phyloP scores from a whole-genome alignment of 176 grass and related monocot genomes.

The Juncus inflexus region DNA sequence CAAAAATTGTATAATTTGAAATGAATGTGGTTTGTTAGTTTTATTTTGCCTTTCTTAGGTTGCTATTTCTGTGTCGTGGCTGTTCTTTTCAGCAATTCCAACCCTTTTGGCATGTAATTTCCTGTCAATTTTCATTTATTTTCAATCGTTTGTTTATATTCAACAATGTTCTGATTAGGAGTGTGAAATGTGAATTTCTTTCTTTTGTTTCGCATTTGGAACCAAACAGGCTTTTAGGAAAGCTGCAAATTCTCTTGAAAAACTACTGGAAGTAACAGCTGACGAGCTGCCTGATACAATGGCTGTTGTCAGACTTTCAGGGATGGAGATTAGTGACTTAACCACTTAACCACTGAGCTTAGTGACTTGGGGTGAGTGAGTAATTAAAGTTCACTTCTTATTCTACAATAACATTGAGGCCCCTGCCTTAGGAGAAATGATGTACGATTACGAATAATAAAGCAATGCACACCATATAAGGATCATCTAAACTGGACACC shows the following conservation, averaged over 20 bases:
- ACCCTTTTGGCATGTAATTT: slow-evolving; percentile 44
- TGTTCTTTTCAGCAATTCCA: slow-evolving; percentile 55
- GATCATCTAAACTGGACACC: too few relatives aligned
- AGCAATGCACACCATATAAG: too few relatives aligned
- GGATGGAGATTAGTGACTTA: slow-evolving; percentile 63
- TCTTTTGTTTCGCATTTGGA: slow-evolving; percentile 2
- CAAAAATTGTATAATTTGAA: neutral
- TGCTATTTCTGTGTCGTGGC: slow-evolving; percentile 37
- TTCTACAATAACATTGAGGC: too few relatives aligned
- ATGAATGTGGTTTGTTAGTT: slow-evolving; percentile 1
- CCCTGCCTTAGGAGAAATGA: too few relatives aligned
- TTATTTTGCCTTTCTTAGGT: slow-evolving; percentile 35
- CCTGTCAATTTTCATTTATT: neutral
- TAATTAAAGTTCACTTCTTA: neutral
- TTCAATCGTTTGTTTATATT: slow-evolving; percentile 2
- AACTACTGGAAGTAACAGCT: slow-evolving; percentile 42
- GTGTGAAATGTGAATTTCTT: neutral
- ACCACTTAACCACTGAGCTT: slow-evolving; percentile 55
- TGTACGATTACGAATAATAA: too few relatives aligned
- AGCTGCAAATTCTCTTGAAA: slow-evolving; percentile 52
- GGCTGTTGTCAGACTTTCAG: slow-evolving; percentile 57
- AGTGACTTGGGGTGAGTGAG: slow-evolving; percentile 51
- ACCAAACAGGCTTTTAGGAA: slow-evolving; percentile 46
- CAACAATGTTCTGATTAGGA: neutral
- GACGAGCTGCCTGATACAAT: slow-evolving; percentile 64